A percentile compares a stretch with the other conserved stretches of the same genome.
These are phyloP conservation scores for Capsicum rhomboideum DNA, from an alignment of 257 asterid species.

Conservation along the genomic window DNA sequence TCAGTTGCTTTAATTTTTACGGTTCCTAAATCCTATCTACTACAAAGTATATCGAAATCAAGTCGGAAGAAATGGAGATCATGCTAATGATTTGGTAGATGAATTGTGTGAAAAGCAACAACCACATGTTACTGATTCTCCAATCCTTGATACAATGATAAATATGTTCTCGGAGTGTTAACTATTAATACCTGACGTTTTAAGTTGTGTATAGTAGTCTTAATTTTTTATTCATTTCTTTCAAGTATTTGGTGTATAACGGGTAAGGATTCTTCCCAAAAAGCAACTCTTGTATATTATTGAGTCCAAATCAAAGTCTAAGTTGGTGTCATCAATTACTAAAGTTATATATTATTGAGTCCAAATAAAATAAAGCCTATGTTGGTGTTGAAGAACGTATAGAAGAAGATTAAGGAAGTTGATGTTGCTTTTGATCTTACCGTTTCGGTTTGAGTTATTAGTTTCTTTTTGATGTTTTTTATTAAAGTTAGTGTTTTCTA, in stretches of 20 bases:
- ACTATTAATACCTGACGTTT: background rate
- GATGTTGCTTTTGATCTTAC: no score
- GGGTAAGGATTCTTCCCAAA: background rate
- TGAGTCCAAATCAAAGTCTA: no score
- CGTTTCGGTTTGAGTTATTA: no score
- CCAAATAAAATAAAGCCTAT: no score
- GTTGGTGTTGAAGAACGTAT: no score
- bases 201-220: background rate
- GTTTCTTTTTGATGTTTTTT: no score
- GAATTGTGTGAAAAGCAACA: conserved; percentile 8
- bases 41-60: conserved; percentile 5
- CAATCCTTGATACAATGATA: conserved; percentile 18
- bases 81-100: conserved; percentile 7
- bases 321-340: no score
- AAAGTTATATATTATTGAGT: no score
- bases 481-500: no score
- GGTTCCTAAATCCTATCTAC: conserved; percentile 21
- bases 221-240: background rate
- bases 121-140: conserved; percentile 5
- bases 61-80: conserved; percentile 10
- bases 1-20: conserved; percentile 4
- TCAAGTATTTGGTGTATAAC: background rate
- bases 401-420: no score
- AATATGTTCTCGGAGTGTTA: background rate
- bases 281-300: no score